These are phyloP conservation scores for Talaromyces sp. DNA, from an alignment of 2,329 filamentous ascomycete genomes.

Conservation along the genomic window DNA sequence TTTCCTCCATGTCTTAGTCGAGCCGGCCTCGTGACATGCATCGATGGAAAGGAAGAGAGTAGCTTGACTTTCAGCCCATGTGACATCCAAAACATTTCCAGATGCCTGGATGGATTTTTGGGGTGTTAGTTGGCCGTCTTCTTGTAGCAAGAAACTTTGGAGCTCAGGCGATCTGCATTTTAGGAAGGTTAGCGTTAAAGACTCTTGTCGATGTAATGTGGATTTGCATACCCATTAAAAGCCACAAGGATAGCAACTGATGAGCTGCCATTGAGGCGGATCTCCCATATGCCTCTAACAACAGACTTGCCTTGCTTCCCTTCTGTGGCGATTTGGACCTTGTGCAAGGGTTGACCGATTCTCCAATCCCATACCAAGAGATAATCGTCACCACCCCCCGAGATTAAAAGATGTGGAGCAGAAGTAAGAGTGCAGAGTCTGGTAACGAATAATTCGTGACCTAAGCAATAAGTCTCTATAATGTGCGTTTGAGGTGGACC, in stretches of 20 bases:
- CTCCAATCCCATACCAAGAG: conserved; percentile 82
- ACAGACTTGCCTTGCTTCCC: conserved; percentile 28
- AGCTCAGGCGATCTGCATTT: conserved; percentile 58
- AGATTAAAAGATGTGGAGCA: conserved; percentile 64
- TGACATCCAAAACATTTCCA: conserved; percentile 63
- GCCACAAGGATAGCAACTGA: conserved; percentile 44
- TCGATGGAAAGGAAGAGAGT: conserved; percentile 51
- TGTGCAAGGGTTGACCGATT: conserved; percentile 29
- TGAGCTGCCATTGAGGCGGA: conserved; percentile 21
- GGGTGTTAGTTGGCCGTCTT: conserved; percentile 48
- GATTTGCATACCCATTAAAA: conserved; percentile 52
- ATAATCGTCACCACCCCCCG: conserved; percentile 78
- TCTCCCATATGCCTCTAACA: conserved; percentile 51
- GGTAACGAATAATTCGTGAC: conserved; percentile 80
- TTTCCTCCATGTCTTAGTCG: conserved; percentile 39
- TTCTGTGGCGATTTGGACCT: conserved; percentile 23
- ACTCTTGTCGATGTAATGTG: not conserved
- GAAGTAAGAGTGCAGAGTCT: conserved; percentile 62
- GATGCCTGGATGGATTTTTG: conserved; percentile 51
- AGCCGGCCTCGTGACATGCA: conserved; percentile 47
- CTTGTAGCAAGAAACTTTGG: conserved; percentile 59
- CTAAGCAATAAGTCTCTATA: conserved; percentile 85
- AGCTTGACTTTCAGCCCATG: conserved; percentile 24
- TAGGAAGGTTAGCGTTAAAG: not conserved
- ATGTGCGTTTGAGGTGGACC: conserved; percentile 78